phyloP scores from a whole-genome alignment of 805 yeast species.

The Yarrowia bubula region DNA sequence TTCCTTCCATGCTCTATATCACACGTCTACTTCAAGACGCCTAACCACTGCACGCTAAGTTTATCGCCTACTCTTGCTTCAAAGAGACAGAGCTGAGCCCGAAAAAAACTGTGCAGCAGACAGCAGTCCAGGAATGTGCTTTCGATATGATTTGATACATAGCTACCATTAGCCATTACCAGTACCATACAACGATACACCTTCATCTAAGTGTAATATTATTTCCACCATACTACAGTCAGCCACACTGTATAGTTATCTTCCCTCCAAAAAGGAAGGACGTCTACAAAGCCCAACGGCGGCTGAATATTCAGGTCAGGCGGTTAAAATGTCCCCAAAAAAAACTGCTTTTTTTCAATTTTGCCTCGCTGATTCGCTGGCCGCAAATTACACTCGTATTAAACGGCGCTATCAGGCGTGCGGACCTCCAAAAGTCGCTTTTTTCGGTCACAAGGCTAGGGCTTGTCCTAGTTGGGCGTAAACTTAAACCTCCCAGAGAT shows the following conservation, averaged over 20 bases:
- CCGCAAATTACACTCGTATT: constrained; percentile 4
- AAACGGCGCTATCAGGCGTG: neutral
- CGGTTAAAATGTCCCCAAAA: neutral
- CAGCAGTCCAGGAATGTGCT: neutral
- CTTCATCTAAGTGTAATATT: too few species aligned
- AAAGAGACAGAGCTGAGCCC: neutral
- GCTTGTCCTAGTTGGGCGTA: neutral
- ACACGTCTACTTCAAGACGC: neutral
- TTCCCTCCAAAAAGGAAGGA: neutral
- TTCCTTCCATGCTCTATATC: constrained; percentile 4
- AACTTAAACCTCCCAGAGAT: neutral
- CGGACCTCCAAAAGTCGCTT: neutral
- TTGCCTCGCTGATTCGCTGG: neutral
- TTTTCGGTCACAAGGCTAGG: neutral
- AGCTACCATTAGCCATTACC: too few species aligned
- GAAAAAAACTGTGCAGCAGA: neutral
- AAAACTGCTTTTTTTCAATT: neutral
- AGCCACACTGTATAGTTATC: neutral
- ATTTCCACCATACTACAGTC: neutral
- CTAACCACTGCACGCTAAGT: constrained; percentile 5
- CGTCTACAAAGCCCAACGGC: neutral
- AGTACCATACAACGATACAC: too few species aligned
- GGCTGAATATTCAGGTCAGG: neutral
- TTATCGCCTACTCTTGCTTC: constrained; percentile 26
- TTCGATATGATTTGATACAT: too few species aligned